Evolutionary conservation across 768 basidiomycete species (phyloP).

Genomic region (Suillus paluster): DNA sequence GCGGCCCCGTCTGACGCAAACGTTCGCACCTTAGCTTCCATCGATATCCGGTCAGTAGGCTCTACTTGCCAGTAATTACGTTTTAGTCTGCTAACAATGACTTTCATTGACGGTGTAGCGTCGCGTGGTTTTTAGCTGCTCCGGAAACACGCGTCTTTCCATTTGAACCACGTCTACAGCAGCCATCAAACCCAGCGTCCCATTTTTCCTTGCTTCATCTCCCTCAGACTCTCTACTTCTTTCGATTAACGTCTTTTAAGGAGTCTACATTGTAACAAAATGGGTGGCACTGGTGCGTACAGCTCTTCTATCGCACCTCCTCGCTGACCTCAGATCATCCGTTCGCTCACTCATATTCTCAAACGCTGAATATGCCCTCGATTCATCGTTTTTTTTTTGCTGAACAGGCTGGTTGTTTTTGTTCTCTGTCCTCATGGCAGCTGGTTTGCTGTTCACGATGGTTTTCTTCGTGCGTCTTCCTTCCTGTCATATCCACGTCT

Average conservation of each 20-base stretch:
- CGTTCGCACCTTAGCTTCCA: not conserved
- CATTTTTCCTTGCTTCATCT: constrained; percentile 8
- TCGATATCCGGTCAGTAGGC: not conserved
- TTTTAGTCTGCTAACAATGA: not conserved
- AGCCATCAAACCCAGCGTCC: constrained; percentile 2
- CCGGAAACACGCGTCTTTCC: constrained; percentile 1
- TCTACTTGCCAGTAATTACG: not conserved
- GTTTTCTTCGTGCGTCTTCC: constrained; percentile 91
- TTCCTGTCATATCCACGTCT: not conserved
- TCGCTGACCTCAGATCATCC: not conserved
- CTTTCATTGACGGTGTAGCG: not conserved
- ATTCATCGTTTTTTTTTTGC: not conserved
- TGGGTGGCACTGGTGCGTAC: constrained; percentile 50
- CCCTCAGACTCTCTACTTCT: not conserved
- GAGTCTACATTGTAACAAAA: constrained; percentile 18
- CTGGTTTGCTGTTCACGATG: constrained; percentile 95
- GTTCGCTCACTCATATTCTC: not conserved
- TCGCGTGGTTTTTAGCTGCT: not conserved
- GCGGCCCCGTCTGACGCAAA: not conserved
- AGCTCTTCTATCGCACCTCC: not conserved
- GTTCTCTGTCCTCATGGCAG: constrained; percentile 94
- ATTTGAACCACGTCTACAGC: constrained; percentile 3
- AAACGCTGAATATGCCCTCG: constrained; percentile 1
- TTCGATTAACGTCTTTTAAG: not conserved
- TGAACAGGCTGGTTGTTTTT: constrained; percentile 91